Evolutionary conservation across 441 rosid species (phyloP).

Genomic region (Cnidoscolus chayamansa): DNA sequence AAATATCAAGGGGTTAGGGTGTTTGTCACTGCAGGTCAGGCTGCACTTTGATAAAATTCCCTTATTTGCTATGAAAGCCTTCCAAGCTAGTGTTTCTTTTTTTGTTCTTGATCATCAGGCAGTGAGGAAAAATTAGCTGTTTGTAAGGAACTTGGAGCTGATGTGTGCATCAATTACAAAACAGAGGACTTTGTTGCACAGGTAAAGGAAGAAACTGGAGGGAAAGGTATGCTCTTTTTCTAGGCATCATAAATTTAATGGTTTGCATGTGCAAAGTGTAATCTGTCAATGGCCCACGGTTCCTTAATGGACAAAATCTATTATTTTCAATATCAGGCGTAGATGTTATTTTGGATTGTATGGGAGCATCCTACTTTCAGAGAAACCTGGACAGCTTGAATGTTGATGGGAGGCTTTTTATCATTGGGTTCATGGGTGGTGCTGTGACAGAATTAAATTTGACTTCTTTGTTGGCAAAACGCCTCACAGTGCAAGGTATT

Average conservation of each 20-base stretch:
- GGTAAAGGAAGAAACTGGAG: conserved; percentile 66
- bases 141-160: conserved; percentile 81
- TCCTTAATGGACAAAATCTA: background rate
- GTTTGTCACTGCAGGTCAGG: conserved; percentile 79
- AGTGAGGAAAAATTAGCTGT: conserved; percentile 66
- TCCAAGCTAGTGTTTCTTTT: background rate
- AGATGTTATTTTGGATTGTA: conserved; percentile 73
- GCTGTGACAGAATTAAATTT: conserved; percentile 52
- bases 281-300: background rate
- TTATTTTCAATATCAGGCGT: conserved; percentile 44
- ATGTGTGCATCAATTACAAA: conserved; percentile 80
- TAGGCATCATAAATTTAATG: background rate
- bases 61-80: background rate
- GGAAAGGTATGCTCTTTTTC: conserved; percentile 43
- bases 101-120: conserved; percentile 41
- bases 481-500: conserved; percentile 77
- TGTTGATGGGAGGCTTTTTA: conserved; percentile 70
- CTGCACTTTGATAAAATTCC: background rate
- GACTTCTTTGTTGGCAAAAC: conserved; percentile 51
- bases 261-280: background rate
- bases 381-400: conserved; percentile 68
- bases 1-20: conserved; percentile 62
- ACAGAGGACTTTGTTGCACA: conserved; percentile 78
- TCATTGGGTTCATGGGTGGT: conserved; percentile 72
- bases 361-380: conserved; percentile 78